Evolutionary conservation across 768 basidiomycete species (phyloP), one percentile per base, ranked within the genome.

Genomic region (Terana coerulea): DNA sequence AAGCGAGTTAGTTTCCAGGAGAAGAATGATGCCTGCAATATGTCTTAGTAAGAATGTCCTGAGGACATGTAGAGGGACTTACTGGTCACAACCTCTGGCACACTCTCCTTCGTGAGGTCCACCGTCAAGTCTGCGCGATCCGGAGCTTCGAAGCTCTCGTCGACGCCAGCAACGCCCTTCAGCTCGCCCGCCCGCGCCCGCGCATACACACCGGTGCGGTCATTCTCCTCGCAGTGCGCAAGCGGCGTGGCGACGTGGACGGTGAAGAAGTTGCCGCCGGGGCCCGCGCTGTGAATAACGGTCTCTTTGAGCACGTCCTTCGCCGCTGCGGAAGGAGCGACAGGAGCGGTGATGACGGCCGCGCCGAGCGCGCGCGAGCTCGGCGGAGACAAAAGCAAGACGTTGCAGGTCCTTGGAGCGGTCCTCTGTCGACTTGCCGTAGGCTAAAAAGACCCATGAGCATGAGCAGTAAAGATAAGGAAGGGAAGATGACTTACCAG

Each of bases 221-320:
- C 97, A 3, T 83, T 86, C 69, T 80, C 84, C 70, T 97, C 95
- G 64, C 92, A 95, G 63, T 91, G 71, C 56, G 85, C 90, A n/a
- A 95, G 72, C 11, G 95, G 91, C 0, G 97, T 98, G 15, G 90
- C 89, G 37, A 98, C 93, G 68, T 98, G 91, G 46, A 99, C 75
- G 42, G 94, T 72, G 84, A 98, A 99, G 72, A 94, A 91, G 70
- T 97, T 98, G 25, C 83, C 90, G n/a, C 92, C 92, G 5, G 89
- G 75, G 24, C 91, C 94, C 5, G 88, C 93, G 43, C 72, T 74
- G 36, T 85, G 82, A 12, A 82, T 59, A 53, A 98, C 76, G 12
- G 82, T 82, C 41, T 92, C 81, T 58, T 80, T 80, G 35, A 91
- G 84, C 3, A 84, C 78, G 56, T 86, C 76, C 42, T 95, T 83